A percentile compares a stretch with the other conserved stretches of the same genome.
phyloP scores from a whole-genome alignment of 192 early-diverging fungal species.

The Funneliformis geosporum region DNA sequence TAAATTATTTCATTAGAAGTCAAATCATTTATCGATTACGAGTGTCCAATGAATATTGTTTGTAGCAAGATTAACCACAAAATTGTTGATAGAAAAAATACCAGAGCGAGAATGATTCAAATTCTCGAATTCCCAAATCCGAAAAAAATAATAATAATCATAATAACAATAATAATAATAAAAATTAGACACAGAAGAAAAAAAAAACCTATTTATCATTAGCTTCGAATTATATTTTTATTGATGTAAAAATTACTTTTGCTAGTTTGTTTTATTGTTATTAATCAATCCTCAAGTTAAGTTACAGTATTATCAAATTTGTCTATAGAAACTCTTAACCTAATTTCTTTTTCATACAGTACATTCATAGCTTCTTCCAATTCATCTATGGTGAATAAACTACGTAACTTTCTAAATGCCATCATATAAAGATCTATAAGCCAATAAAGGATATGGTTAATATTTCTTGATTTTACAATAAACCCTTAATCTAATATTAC shows the following conservation, averaged over 20 bases:
- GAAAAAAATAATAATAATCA: no score
- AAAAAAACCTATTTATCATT: no score
- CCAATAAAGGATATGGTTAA: slow-evolving; percentile 7
- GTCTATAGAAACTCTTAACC: slow-evolving; percentile 46
- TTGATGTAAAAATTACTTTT: not conserved
- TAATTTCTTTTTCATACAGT: slow-evolving; percentile 70
- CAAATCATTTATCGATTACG: no score
- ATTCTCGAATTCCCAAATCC: no score
- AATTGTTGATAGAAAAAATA: no score
- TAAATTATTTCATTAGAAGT: no score
- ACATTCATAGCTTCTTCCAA: slow-evolving; percentile 51
- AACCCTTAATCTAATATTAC: slow-evolving; percentile 36
- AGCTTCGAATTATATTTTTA: slow-evolving; percentile 14
- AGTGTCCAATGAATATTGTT: no score
- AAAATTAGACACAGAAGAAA: no score
- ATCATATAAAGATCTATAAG: slow-evolving; percentile 56
- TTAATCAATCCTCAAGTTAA: not conserved
- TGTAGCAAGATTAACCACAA: no score
- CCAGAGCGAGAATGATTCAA: no score
- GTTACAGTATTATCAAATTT: slow-evolving; percentile 34
- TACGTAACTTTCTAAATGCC: slow-evolving; percentile 47
- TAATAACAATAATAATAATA: no score
- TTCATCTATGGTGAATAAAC: slow-evolving; percentile 50
- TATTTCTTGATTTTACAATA: not conserved
- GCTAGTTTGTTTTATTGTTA: not conserved